These are phyloP conservation scores for Carex cristatella DNA, from an alignment of 176 grass and related monocot genomes.

Conservation along the genomic window DNA sequence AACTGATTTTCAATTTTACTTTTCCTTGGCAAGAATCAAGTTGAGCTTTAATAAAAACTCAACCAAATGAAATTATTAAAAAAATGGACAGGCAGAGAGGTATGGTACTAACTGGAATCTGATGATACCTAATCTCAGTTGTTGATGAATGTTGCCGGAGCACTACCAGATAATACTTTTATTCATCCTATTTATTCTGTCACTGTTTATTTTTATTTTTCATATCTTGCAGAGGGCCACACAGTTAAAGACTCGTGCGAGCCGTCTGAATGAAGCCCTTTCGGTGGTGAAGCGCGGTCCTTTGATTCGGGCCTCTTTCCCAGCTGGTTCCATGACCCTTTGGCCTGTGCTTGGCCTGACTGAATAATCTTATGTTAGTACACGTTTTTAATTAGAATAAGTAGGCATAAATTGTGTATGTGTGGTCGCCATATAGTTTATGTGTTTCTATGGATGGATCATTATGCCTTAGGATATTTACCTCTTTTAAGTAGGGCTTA, in stretches of 20 bases:
- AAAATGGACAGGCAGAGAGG: neutral
- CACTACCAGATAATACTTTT: neutral
- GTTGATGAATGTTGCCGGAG: too few relatives aligned
- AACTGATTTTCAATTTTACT: neutral
- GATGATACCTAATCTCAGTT: neutral
- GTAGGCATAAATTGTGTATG: neutral
- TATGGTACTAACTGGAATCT: neutral
- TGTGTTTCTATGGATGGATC: neutral
- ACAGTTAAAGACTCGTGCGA: conserved; percentile 58
- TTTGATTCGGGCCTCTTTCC: conserved; percentile 47
- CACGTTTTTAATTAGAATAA: neutral
- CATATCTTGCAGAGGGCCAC: conserved; percentile 49
- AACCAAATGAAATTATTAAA: neutral
- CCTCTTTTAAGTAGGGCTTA: neutral
- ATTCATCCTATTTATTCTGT: neutral
- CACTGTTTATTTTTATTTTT: neutral
- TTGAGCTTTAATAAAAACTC: neutral
- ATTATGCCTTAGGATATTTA: neutral
- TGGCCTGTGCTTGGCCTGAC: conserved; percentile 69
- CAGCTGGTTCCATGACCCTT: conserved; percentile 49
- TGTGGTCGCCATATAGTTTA: neutral
- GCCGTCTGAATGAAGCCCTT: conserved; percentile 63
- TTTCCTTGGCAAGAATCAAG: neutral
- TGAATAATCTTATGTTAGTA: conserved; percentile 24
- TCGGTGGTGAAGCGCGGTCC: conserved; percentile 41